Percentiles rank a stretch among this genome's conserved stretches.
Evolutionary conservation across 129 eudicot genomes (phyloP).

Genomic region (Pittosporum tobira): DNA sequence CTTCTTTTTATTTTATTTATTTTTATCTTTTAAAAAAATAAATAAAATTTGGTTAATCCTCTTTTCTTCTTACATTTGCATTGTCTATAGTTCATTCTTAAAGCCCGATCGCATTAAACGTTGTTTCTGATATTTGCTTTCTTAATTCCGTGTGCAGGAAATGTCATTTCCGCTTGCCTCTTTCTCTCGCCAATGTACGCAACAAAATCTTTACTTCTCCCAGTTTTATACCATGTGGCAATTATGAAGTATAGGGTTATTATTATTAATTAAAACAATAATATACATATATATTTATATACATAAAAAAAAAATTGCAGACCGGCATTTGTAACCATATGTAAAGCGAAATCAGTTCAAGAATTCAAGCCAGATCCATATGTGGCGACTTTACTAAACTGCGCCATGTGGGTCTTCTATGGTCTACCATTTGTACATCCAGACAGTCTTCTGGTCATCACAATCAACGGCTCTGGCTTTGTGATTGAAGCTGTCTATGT

Average conservation of each 20-base stretch:
- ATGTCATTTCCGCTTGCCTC: slow-evolving; percentile 53
- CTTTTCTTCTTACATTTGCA: too few relatives aligned
- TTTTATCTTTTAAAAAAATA: too few relatives aligned
- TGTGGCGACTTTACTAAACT: slow-evolving; percentile 61
- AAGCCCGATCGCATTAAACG: too few relatives aligned
- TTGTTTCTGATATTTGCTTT: not conserved
- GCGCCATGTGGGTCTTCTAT: slow-evolving; percentile 78
- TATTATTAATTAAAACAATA: too few relatives aligned
- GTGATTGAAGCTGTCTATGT: slow-evolving; percentile 39
- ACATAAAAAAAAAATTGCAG: slow-evolving; percentile 31
- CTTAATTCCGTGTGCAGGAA: slow-evolving; percentile 60
- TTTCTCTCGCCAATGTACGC: slow-evolving; percentile 79
- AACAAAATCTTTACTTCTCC: too few relatives aligned
- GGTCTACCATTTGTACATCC: slow-evolving; percentile 72
- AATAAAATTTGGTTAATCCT: too few relatives aligned
- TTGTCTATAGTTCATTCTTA: too few relatives aligned
- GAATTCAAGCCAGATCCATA: slow-evolving; percentile 76
- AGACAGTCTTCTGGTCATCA: slow-evolving; percentile 52
- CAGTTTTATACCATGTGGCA: too few relatives aligned
- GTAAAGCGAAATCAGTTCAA: slow-evolving; percentile 59
- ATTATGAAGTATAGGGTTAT: too few relatives aligned
- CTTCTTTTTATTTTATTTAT: too few relatives aligned
- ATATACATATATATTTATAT: not conserved
- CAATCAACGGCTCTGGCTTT: slow-evolving; percentile 74
- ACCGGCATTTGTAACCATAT: slow-evolving; percentile 52